Percentiles rank a stretch among this genome's conserved stretches.
Conservation (phyloP, 257 asterid genomes). For the Jaltomata sinuosa region DNA sequence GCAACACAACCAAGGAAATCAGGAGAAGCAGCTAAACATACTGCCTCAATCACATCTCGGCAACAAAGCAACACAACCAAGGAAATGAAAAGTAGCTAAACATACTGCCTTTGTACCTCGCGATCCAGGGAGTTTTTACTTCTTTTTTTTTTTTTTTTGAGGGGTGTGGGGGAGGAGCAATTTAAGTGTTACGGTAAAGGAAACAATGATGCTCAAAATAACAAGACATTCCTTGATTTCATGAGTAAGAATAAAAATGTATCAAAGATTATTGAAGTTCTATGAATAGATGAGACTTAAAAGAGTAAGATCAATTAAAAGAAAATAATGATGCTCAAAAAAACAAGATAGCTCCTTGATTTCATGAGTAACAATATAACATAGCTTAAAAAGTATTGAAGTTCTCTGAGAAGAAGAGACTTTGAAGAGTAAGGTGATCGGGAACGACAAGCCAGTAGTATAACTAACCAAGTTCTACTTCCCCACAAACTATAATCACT, state of each 20-base stretch:
- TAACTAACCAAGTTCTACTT: slow-evolving; percentile 20
- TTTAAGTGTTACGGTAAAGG: slow-evolving; percentile 1
- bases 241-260: background rate
- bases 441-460: slow-evolving; percentile 4
- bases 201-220: background rate
- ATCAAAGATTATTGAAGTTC: slow-evolving; percentile 6
- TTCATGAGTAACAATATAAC: slow-evolving; percentile 17
- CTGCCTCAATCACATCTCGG: too few relatives aligned
- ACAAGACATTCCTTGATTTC: background rate
- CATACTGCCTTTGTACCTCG: background rate
- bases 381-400: background rate
- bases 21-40: too few relatives aligned
- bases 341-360: slow-evolving; percentile 8
- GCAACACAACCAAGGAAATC: background rate
- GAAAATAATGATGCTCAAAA: slow-evolving; percentile 12
- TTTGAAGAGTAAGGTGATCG: slow-evolving; percentile 3
- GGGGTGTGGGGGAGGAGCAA: background rate
- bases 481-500: slow-evolving; percentile 22
- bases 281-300: background rate
- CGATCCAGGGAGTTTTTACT: background rate
- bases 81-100: background rate
- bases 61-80: background rate
- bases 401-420: slow-evolving; percentile 8
- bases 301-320: slow-evolving; percentile 17
- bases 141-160: background rate